These are phyloP conservation scores for Paracoccidioides brasiliensis DNA, from an alignment of 2,329 filamentous ascomycete genomes.

Conservation along the genomic window DNA sequence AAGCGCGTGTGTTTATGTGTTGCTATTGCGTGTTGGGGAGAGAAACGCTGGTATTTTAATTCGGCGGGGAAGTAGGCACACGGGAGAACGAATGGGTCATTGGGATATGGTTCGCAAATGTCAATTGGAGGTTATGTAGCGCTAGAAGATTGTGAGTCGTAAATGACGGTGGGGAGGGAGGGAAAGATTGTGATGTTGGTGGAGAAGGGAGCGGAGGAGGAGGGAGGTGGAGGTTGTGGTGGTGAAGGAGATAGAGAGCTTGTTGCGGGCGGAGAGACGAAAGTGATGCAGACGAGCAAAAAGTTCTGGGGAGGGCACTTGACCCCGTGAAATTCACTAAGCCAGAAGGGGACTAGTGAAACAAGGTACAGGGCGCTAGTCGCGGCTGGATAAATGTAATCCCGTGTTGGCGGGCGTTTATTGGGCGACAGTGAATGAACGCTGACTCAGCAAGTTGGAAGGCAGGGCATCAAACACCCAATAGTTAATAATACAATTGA, in stretches of 20 bases:
- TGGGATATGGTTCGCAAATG: neutral
- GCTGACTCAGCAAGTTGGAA: neutral
- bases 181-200: neutral
- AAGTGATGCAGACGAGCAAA: neutral
- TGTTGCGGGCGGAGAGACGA: too few species aligned
- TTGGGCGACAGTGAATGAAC: neutral
- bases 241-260: neutral
- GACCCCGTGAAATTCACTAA: conserved; percentile 4
- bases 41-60: neutral
- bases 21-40: neutral
- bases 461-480: neutral
- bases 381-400: neutral
- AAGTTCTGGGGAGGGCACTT: conserved; percentile 1
- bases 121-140: neutral
- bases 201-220: neutral
- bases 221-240: neutral
- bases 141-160: neutral
- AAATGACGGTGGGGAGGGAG: neutral
- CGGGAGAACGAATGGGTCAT: neutral
- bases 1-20: neutral
- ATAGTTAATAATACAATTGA: neutral
- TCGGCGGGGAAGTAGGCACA: neutral
- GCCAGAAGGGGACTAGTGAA: conserved; percentile 1
- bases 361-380: neutral
- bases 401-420: neutral